Evolutionary conservation across 2,329 filamentous ascomycete species (phyloP).

Genomic region (Aspergillus calidoustus): DNA sequence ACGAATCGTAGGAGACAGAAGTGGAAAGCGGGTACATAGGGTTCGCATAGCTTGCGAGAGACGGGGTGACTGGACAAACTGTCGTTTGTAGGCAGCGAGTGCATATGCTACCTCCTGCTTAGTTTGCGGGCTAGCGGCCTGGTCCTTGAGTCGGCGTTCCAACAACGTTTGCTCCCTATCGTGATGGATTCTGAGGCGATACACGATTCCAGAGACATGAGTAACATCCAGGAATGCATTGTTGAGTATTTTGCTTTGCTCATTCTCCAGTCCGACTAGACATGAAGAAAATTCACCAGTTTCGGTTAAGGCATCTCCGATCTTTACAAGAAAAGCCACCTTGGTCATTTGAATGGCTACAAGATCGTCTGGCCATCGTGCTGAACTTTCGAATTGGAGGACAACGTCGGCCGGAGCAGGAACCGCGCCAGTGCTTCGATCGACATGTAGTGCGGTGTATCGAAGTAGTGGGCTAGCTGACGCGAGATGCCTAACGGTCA

Average conservation of each 20-base stretch:
- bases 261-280: constrained; percentile 80
- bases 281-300: constrained; percentile 65
- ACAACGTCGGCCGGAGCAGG: constrained; percentile 71
- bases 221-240: constrained; percentile 80
- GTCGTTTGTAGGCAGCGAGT: constrained; percentile 71
- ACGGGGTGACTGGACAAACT: constrained; percentile 72
- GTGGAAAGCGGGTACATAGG: constrained; percentile 77
- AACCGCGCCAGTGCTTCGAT: constrained; percentile 28
- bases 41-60: constrained; percentile 82
- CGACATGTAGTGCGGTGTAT: constrained; percentile 60
- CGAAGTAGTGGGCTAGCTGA: constrained; percentile 74
- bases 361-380: constrained; percentile 90
- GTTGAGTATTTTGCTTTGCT: constrained; percentile 70
- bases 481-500: constrained; percentile 82
- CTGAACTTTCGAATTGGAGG: constrained; percentile 90
- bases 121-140: constrained; percentile 65
- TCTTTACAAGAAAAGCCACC: constrained; percentile 78
- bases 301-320: constrained; percentile 72
- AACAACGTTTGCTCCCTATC: constrained; percentile 84
- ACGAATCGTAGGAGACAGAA: constrained; percentile 80
- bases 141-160: constrained; percentile 77
- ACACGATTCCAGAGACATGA: constrained; percentile 72
- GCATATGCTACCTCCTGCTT: constrained; percentile 72
- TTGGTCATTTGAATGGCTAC: constrained; percentile 92
- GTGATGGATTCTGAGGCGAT: constrained; percentile 85